Evolutionary conservation across 192 early-diverging fungal genomes (phyloP), one percentile per base, ranked within the genome.

Genomic region (Paraglomus occultum): DNA sequence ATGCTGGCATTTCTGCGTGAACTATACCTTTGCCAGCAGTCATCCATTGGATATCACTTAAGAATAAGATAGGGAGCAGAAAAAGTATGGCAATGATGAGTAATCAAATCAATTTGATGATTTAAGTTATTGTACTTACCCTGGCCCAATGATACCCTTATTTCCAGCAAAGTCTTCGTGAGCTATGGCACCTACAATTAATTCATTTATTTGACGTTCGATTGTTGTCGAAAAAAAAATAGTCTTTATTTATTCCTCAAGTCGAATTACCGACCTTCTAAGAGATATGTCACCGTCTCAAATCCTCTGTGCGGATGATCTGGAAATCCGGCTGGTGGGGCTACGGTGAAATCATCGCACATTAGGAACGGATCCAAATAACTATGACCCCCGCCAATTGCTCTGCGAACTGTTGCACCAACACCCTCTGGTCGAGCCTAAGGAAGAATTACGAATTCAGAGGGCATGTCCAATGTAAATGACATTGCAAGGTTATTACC

Each of bases 301-400:
- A 94, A 92, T 14, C 91, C 92, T 43, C 92, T 85, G 58, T 94
- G 90, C 14, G 90, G 91, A 51, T 92, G 91, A 47, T 91, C 85
- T 0, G 89, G 89, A 44, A 87, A 85, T 1, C 83, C 83, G 12
- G 64, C 76, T n/a, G 77, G 79, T 14, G 80, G 47, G 9, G 53
- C 23, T 40, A 84, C 74, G 51, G 61, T 64, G 57, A 84, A 83
- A 52, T 84, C 79, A 74, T 97, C 95, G 42, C 95, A 84, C 87
- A 95, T 88, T 43, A 95, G 79, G 80, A 97, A 95, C 5, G 95
- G 95, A 71, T 97, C 95, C 47, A 93, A 83, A 59, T 90, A 87
- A 49, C 87, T 80, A 8, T 78, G 64, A 51, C 71, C 78, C 0
- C 82, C 86, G 15, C 90, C 90, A 39, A 97, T 88, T 7, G 83